Evolutionary conservation across 2,329 filamentous ascomycete species (phyloP), one percentile per base, ranked within the genome.

Genomic region (Arthrobotrys pseudoclavata): DNA sequence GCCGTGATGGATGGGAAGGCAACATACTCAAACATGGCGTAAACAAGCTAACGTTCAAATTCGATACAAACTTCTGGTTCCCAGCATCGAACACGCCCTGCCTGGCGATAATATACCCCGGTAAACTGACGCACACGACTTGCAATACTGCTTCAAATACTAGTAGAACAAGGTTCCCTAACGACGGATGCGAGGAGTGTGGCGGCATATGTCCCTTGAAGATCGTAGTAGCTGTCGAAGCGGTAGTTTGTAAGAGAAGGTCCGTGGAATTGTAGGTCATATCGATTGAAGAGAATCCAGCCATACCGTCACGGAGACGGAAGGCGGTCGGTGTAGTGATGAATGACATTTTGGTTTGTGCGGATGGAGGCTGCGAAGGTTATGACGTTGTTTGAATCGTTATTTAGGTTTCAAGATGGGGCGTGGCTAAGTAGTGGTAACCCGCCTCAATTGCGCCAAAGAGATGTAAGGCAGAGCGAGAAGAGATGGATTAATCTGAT

Each of bases 131-230:
- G 83, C 94, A 98, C 61, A 99, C 92, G 24, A 98, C 95, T 83
- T 97, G 94, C 82, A 97, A 87, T 29, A 97, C 94, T 10, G 96
- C 96, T 85, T 97, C 94, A 82, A 97, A 97, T 80, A 98, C 94
- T 75, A 97, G 90, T 26, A 96, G 86, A 45, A 90, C 87, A 31
- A 97, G 87, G 81, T 94, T 88, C 71, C 86, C 86, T 79, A 93
- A 53, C 26, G 72, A 68, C 1, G 72, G 72, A 24, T 76, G 72
- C 13, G 47, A 57, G 4, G 66, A 70, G 29, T 76, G 72, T 6
- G 66, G 72, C 22, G 57, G 66, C 13, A 60, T 26, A 20, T 66
- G 63, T 13, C 70, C 62, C 20, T 55, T 76, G 31, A 76, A 50
- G 34, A 50, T 24, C 5, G 22, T 52, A 45, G 29, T 48, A 18